Evolutionary conservation across 352 stramenopile species (phyloP).

Genomic region (Elongisporangium anandrum): DNA sequence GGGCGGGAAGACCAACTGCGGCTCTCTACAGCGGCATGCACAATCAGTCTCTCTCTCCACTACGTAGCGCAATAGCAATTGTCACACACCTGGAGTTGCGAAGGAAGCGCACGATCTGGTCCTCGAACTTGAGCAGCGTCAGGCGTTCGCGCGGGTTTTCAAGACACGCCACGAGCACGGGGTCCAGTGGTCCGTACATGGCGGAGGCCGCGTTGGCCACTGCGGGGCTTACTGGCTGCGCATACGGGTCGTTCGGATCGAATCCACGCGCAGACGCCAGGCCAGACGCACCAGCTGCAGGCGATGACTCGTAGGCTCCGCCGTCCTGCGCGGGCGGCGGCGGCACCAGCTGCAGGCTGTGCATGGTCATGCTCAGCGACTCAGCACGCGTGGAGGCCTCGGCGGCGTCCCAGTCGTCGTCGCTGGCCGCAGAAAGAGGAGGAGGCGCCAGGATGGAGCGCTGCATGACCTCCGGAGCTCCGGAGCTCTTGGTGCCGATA

Average conservation of each 20-base stretch:
- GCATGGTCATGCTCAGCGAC: slow-evolving; percentile 20
- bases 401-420: slow-evolving; percentile 41
- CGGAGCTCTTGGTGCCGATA: neutral
- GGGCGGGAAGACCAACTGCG: slow-evolving; percentile 74
- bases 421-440: slow-evolving; percentile 4
- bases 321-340: slow-evolving; percentile 39
- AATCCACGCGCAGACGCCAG: slow-evolving; percentile 3
- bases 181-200: slow-evolving; percentile 54
- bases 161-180: slow-evolving; percentile 69
- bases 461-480: neutral
- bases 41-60: too few species aligned
- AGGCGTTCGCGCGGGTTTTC: slow-evolving; percentile 80
- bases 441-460: neutral
- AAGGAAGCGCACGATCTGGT: slow-evolving; percentile 85
- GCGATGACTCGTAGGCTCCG: slow-evolving; percentile 35
- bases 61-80: too few species aligned
- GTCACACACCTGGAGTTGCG: slow-evolving; percentile 27
- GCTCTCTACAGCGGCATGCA: slow-evolving; percentile 42
- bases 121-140: slow-evolving; percentile 83
- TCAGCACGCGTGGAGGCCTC: slow-evolving; percentile 1
- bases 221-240: slow-evolving; percentile 41
- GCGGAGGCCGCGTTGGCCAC: slow-evolving; percentile 46
- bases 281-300: slow-evolving; percentile 8
- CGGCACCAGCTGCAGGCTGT: slow-evolving; percentile 33
- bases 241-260: slow-evolving; percentile 21